Conservation (phyloP, 2,329 filamentous ascomycete genomes). For the Acrodontium crateriforme region DNA sequence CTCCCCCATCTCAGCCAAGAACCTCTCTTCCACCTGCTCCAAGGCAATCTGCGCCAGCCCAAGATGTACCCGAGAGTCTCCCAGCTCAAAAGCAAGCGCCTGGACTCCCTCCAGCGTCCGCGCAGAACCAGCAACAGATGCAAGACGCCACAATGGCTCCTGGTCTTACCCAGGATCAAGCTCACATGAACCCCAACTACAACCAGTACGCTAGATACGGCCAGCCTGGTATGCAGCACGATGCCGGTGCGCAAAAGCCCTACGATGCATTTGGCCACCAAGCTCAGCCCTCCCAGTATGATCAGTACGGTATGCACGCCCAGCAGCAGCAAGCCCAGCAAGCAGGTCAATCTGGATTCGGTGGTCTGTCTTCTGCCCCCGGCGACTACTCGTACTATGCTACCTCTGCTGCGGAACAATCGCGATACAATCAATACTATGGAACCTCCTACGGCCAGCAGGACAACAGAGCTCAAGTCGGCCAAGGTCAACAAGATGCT, state of each 20-base stretch:
- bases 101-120: conserved; percentile 46
- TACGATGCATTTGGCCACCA: conserved; percentile 81
- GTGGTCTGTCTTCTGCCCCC: conserved; percentile 58
- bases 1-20: conserved; percentile 71
- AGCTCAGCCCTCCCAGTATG: conserved; percentile 36
- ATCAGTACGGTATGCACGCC: conserved; percentile 33
- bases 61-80: conserved; percentile 27
- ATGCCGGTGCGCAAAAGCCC: conserved; percentile 61
- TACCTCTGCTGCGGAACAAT: conserved; percentile 58
- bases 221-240: conserved; percentile 42
- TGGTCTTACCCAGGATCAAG: conserved; percentile 38
- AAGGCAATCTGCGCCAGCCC: conserved; percentile 27
- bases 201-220: conserved; percentile 60
- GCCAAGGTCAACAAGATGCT: conserved; percentile 56
- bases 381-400: conserved; percentile 79
- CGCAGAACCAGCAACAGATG: conserved; percentile 32
- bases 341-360: conserved; percentile 45
- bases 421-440: conserved; percentile 61
- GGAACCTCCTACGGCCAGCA: conserved; percentile 39
- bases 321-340: conserved; percentile 41
- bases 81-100: conserved; percentile 46
- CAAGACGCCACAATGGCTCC: conserved; percentile 33
- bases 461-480: conserved; percentile 11
- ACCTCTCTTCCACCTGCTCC: conserved; percentile 69
- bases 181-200: conserved; percentile 32